Evolutionary conservation across 1,284 basidiomycete species (phyloP).

Genomic region (Marasmius fiardii): DNA sequence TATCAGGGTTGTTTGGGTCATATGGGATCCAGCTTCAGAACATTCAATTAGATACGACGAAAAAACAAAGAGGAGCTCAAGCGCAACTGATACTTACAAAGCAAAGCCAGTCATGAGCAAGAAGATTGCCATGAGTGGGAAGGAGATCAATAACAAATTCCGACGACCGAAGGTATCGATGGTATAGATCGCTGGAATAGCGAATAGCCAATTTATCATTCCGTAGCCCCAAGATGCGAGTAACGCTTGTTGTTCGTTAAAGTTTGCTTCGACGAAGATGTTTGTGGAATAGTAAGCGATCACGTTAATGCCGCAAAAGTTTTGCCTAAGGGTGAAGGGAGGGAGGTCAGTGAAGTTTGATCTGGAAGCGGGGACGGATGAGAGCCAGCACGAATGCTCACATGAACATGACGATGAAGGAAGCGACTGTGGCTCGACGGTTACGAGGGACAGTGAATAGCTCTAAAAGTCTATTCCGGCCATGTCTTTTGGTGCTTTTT

Average conservation of each 20-base stretch:
- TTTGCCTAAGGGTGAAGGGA: not conserved
- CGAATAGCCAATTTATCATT: conserved; percentile 62
- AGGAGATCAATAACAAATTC: conserved; percentile 53
- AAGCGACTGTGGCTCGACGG: conserved; percentile 67
- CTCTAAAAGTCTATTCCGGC: conserved; percentile 36
- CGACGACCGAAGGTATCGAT: conserved; percentile 61
- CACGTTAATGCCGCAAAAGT: conserved; percentile 36
- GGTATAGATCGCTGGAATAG: conserved; percentile 60
- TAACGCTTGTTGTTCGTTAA: conserved; percentile 44
- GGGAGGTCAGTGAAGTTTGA: too few species aligned
- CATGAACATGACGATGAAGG: conserved; percentile 60
- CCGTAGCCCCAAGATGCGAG: conserved; percentile 56
- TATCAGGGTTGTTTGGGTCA: not conserved
- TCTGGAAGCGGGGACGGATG: too few species aligned
- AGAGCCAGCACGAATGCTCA: conserved; percentile 35
- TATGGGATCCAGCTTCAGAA: conserved; percentile 37
- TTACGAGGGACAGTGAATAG: conserved; percentile 68
- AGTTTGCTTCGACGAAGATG: conserved; percentile 61
- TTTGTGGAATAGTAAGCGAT: conserved; percentile 71
- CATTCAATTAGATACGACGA: conserved; percentile 49
- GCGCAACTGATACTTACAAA: conserved; percentile 38
- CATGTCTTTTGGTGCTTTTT: conserved; percentile 42
- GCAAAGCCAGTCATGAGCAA: conserved; percentile 60
- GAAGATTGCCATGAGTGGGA: conserved; percentile 59
- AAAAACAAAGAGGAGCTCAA: conserved; percentile 43